Evolutionary conservation across 2,329 filamentous ascomycete genomes (phyloP).

Genomic region (Colletotrichum liriopes): DNA sequence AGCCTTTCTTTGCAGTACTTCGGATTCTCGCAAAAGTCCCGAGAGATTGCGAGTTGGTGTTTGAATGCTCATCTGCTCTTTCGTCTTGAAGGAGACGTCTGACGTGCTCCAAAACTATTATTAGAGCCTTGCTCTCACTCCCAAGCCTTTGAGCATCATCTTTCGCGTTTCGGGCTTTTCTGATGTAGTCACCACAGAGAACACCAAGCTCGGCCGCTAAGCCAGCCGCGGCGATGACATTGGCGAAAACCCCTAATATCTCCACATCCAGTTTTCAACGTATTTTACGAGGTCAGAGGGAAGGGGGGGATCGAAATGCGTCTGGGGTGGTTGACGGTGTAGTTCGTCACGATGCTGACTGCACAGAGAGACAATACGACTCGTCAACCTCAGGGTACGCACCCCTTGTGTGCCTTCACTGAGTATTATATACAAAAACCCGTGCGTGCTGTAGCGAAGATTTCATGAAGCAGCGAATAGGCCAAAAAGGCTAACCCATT

Average conservation of each 20-base stretch:
- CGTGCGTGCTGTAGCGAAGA: too few relatives aligned
- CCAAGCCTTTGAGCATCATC: slow-evolving; percentile 53
- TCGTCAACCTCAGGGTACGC: too few relatives aligned
- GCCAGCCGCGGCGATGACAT: slow-evolving; percentile 51
- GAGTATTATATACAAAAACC: too few relatives aligned
- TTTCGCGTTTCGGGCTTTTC: slow-evolving; percentile 50
- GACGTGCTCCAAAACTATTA: background rate
- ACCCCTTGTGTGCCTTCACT: too few relatives aligned
- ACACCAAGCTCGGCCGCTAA: slow-evolving; percentile 54
- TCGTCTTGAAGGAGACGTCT: background rate
- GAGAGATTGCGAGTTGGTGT: background rate
- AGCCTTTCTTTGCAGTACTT: background rate
- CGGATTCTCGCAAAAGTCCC: background rate
- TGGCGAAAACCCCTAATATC: background rate
- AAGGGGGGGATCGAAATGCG: too few relatives aligned
- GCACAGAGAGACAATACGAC: too few relatives aligned
- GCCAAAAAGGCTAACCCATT: background rate
- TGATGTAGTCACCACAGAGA: slow-evolving; percentile 55
- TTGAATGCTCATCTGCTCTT: background rate
- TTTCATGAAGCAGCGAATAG: background rate
- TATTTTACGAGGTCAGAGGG: background rate
- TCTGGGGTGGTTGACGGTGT: too few relatives aligned
- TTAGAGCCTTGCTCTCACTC: slow-evolving; percentile 48
- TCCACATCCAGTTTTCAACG: background rate
- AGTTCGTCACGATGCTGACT: too few relatives aligned